Base-by-base conservation (phyloP, 2,329 filamentous ascomycete genomes). In the Aspergillus pseudotamarii region DNA sequence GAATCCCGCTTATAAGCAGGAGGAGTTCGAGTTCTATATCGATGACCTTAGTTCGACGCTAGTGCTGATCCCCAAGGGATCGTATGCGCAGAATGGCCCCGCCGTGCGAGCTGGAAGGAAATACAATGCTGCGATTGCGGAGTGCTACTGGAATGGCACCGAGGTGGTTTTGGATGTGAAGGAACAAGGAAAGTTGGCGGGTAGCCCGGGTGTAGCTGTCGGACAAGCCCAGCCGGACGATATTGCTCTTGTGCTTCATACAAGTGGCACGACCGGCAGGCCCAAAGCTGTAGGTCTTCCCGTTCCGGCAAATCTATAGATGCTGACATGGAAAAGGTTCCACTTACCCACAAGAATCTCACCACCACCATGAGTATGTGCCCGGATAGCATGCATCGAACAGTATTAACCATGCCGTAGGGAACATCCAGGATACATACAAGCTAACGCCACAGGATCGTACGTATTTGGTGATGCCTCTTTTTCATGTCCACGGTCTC, bases 21-120 rank as follows among this genome's bases (percentile, higher is more conserved):
- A 89, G 62, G 92, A 96, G 78, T 95, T 94, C 76, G 92, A 95
- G 76, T 96, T 96, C 79, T 96, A 95, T 79, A 94, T 96, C 72
- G 90, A 93, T 68, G 92, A 96, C 75, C 84, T 96, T 70, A 91
- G 89, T 74, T 94, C 92, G 6, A 89, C 89, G 38, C 82, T 96
- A 63, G 86, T 93, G 36, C 83, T 96, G 41, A 90, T 96, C 11
- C 92, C 92, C 14, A 84, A 83, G 69, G 92, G 91, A 19, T 87
- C 89, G 16, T 91, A 88, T 71, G 82, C 83, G 12, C 84, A 88
- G 69, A 82, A 89, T 74, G 88, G 87, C 11, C 86, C 91, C 14
- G 91, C 90, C 30, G 91, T 95, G 32, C 86, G 88, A 72, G 92
- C 92, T 0, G 92, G 92, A 9, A 84, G 87, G 71, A 92, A 89